phyloP scores from a whole-genome alignment of 345 rosid genomes.

The Alliaria petiolata region DNA sequence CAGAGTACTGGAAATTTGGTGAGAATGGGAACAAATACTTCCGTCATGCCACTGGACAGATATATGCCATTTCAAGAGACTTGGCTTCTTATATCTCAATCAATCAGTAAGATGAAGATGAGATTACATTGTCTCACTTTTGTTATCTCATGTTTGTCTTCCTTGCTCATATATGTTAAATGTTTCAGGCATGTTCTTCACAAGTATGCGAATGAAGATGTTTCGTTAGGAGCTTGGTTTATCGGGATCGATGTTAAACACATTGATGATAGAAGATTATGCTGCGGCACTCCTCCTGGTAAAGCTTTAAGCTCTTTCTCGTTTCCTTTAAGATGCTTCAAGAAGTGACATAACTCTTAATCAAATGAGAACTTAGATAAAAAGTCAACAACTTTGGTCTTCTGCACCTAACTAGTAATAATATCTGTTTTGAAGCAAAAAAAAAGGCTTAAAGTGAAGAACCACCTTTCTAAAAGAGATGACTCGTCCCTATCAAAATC shows the following conservation, averaged over 20 bases:
- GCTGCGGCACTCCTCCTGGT: slow-evolving; percentile 99
- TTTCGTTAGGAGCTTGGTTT: slow-evolving; percentile 96
- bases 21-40: slow-evolving; percentile 87
- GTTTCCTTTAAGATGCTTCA: background rate
- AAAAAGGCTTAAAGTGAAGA: background rate
- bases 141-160: background rate
- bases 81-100: slow-evolving; percentile 90
- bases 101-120: slow-evolving; percentile 65
- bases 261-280: slow-evolving; percentile 88
- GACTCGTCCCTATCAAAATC: slow-evolving; percentile 19
- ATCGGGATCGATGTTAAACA: slow-evolving; percentile 92
- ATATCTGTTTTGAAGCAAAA: background rate
- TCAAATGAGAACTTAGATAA: background rate
- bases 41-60: slow-evolving; percentile 96
- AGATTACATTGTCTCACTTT: background rate
- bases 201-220: slow-evolving; percentile 96
- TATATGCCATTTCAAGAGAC: slow-evolving; percentile 92
- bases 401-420: slow-evolving; percentile 19
- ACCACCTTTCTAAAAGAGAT: slow-evolving; percentile 18
- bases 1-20: slow-evolving; percentile 96
- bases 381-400: slow-evolving; percentile 11
- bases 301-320: slow-evolving; percentile 13
- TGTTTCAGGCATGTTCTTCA: slow-evolving; percentile 81
- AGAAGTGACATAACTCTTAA: background rate
- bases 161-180: background rate